A percentile compares a stretch with the other conserved stretches of the same genome.
Evolutionary conservation across 805 yeast species (phyloP).

Genomic region (Candida rishiriensis): DNA sequence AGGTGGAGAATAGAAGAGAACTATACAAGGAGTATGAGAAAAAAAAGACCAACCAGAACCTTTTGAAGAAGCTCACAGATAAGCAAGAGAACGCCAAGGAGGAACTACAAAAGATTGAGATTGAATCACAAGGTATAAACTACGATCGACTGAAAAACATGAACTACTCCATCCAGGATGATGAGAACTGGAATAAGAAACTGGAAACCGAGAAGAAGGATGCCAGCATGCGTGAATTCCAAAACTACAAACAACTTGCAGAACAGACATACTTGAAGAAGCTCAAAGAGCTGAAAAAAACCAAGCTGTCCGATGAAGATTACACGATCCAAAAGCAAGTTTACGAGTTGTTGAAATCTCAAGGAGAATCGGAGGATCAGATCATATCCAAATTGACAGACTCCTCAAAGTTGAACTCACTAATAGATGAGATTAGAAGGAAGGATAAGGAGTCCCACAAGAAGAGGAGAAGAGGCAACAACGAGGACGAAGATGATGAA

Average conservation of each 20-base stretch:
- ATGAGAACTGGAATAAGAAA: constrained; percentile 56
- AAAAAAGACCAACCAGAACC: constrained; percentile 19
- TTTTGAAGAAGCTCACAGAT: constrained; percentile 26
- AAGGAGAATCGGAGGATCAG: constrained; percentile 23
- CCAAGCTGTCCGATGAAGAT: constrained; percentile 27
- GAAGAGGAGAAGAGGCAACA: constrained; percentile 29
- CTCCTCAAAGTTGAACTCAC: constrained; percentile 25
- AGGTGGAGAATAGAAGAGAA: constrained; percentile 31
- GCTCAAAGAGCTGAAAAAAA: constrained; percentile 32
- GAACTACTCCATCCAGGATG: constrained; percentile 61
- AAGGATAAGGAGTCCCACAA: constrained; percentile 33
- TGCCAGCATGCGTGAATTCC: constrained; percentile 35
- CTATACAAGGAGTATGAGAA: constrained; percentile 32
- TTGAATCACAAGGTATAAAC: constrained; percentile 35
- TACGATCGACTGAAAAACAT: constrained; percentile 40
- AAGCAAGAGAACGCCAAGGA: constrained; percentile 34
- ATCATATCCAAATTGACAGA: constrained; percentile 32
- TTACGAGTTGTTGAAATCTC: constrained; percentile 15
- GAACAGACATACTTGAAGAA: constrained; percentile 56
- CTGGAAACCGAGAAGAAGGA: constrained; percentile 27
- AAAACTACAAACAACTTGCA: constrained; percentile 53
- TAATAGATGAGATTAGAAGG: constrained; percentile 33
- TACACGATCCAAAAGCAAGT: constrained; percentile 37
- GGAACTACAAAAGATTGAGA: constrained; percentile 34
- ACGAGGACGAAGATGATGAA: constrained; percentile 26